Conservation (phyloP, 805 yeast genomes). For the Wickerhamiella alocasiicola region DNA sequence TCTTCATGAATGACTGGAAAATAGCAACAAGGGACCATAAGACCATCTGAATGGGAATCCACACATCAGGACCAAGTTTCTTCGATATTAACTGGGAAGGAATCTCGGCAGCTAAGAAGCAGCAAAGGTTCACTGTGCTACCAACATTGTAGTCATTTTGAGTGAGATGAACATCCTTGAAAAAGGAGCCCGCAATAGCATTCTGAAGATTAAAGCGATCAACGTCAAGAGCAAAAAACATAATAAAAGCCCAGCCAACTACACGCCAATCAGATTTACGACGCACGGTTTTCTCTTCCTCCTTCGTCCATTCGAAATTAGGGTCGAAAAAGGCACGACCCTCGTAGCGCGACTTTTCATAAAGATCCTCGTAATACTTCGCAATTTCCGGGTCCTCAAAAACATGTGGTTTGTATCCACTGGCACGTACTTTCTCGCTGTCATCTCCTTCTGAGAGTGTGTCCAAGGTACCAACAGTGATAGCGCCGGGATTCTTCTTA, state of each 20-base stretch:
- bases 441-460: neutral
- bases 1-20: constrained; percentile 35
- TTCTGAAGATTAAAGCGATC: constrained; percentile 45
- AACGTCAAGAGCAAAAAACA: constrained; percentile 45
- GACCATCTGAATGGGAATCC: constrained; percentile 48
- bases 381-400: constrained; percentile 39
- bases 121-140: constrained; percentile 35
- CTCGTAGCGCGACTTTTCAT: constrained; percentile 39
- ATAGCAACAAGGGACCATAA: constrained; percentile 46
- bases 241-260: constrained; percentile 39
- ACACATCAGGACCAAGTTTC: constrained; percentile 46
- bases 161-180: constrained; percentile 40
- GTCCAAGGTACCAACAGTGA: constrained; percentile 1
- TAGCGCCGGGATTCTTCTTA: constrained; percentile 6
- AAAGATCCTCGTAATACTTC: constrained; percentile 33
- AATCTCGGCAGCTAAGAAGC: constrained; percentile 46
- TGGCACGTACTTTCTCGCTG: neutral
- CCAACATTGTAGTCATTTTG: constrained; percentile 41
- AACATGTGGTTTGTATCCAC: constrained; percentile 30
- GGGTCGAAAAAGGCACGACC: constrained; percentile 45
- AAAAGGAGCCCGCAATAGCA: constrained; percentile 43
- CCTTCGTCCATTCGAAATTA: constrained; percentile 35
- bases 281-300: constrained; percentile 35
- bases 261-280: constrained; percentile 44
- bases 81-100: constrained; percentile 57